These are phyloP conservation scores for Phytophthora fragariae DNA, from an alignment of 352 stramenopile genomes.

Conservation along the genomic window DNA sequence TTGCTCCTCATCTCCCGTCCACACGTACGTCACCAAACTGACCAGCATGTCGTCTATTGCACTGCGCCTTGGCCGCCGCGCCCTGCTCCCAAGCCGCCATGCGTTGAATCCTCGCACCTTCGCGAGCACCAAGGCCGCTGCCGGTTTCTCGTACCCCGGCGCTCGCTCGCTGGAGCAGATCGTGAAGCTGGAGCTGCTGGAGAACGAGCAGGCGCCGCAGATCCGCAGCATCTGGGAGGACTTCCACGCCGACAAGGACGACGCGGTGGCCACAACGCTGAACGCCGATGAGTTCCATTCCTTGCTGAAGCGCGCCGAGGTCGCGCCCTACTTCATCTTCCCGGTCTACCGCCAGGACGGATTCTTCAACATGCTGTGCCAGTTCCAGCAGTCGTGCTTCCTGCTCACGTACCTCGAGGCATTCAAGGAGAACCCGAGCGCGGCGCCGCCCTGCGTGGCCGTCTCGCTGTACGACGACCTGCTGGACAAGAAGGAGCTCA, in stretches of 20 bases:
- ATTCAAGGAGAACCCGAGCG: slow-evolving; percentile 86
- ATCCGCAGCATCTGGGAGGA: slow-evolving; percentile 84
- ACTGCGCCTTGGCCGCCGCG: slow-evolving; percentile 19
- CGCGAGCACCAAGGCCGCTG: slow-evolving; percentile 19
- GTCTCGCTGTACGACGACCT: slow-evolving; percentile 87
- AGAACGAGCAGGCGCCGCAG: slow-evolving; percentile 61
- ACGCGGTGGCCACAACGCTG: slow-evolving; percentile 70
- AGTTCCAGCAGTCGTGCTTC: slow-evolving; percentile 92
- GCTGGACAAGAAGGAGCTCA: slow-evolving; percentile 74
- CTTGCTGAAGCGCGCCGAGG: slow-evolving; percentile 58
- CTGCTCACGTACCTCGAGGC: slow-evolving; percentile 88
- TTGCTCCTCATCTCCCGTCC: slow-evolving; percentile 7
- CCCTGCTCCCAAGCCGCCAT: slow-evolving; percentile 15
- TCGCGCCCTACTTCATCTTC: slow-evolving; percentile 81
- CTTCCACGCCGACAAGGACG: slow-evolving; percentile 80
- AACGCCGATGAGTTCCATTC: slow-evolving; percentile 44
- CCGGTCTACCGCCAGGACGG: slow-evolving; percentile 86
- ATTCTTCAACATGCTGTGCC: slow-evolving; percentile 91
- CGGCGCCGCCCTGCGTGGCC: slow-evolving; percentile 79
- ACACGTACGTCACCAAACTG: slow-evolving; percentile 9
- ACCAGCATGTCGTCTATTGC: slow-evolving; percentile 20
- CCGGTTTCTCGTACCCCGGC: slow-evolving; percentile 87
- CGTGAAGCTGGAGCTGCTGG: slow-evolving; percentile 85
- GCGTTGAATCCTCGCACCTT: too few relatives aligned
- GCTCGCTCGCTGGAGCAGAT: slow-evolving; percentile 82